Base-by-base conservation (phyloP, 495 filamentous ascomycete genomes). In the Physcia stellaris region DNA sequence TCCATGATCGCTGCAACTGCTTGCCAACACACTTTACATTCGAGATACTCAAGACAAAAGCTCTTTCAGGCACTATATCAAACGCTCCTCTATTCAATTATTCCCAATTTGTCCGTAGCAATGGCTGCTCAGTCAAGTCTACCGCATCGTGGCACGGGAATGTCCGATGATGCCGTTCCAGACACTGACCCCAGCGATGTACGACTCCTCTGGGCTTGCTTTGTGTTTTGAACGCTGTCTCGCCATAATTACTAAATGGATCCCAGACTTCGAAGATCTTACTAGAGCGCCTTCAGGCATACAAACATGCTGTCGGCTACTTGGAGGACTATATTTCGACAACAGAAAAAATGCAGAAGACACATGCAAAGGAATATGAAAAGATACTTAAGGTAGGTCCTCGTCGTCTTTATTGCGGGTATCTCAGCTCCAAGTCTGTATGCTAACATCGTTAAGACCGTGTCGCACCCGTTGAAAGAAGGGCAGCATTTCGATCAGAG, bases 291-390 rank as follows among this genome's bases (percentile, higher is more conserved):
- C 68, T 96, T 39, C 76, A 77, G 46, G 92, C 92, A 24, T 98
- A 84, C 82, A 98, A 95, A 53, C 92, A 98, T 55, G 83, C 85
- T 44, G 81, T 85, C 38, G 81, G 64, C 37, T 87, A 94, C 55
- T 61, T 98, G 20, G 86, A 95, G 58, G 82, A 87, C 35, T 98
- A 95, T 54, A 70, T 98, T 44, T 57, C 62, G 27, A 74, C 77
- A 9, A 83, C 80, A 17, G 85, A 93, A 54, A 94, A 86, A 65
- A 62, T 83, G 27, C 73, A 94, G 46, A 83, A 77, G 57, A 70
- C 72, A 11, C 77, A 93, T 44, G 76, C 83, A 21, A 96, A 95
- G 66, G 90, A 96, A 54, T 90, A 93, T 50, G 86, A 95, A 68
- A 88, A 80, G 60, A 76, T 94, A 19, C 58, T 95, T 47, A 96